Conservation (phyloP, 768 basidiomycete species). For the Lepiota venenata region DNA sequence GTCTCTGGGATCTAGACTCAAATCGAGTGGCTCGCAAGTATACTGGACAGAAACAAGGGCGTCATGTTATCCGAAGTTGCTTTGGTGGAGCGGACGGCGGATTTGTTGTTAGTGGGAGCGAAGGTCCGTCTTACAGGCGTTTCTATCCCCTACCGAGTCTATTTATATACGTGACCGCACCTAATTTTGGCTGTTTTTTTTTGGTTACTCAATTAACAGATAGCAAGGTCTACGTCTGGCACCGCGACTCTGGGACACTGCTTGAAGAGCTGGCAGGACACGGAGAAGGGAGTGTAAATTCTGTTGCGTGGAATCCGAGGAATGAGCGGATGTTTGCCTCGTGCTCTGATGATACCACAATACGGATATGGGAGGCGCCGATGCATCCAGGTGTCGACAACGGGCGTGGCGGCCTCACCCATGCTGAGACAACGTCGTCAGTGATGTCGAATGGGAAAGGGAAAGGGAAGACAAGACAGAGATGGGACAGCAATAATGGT, state of each 20-base stretch:
- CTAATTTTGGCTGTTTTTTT: background rate
- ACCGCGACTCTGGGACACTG: constrained; percentile 76
- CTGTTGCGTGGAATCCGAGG: constrained; percentile 93
- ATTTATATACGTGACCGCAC: background rate
- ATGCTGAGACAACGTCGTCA: background rate
- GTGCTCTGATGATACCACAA: constrained; percentile 88
- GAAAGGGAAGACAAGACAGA: constrained; percentile 59
- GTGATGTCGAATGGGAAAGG: constrained; percentile 47
- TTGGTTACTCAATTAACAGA: constrained; percentile 45
- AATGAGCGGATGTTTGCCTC: constrained; percentile 93
- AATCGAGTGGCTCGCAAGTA: constrained; percentile 75
- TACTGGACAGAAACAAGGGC: constrained; percentile 79
- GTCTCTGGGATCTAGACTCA: constrained; percentile 77
- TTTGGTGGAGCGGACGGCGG: constrained; percentile 90
- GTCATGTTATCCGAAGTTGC: constrained; percentile 87
- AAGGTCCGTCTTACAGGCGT: constrained; percentile 55
- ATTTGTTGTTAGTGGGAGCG: constrained; percentile 91
- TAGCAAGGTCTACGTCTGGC: constrained; percentile 93
- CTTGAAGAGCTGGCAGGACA: constrained; percentile 91
- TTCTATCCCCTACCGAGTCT: background rate
- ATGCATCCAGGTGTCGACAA: constrained; percentile 3
- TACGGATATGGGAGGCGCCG: constrained; percentile 84
- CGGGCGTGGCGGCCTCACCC: too few relatives aligned
- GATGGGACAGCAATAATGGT: constrained; percentile 24
- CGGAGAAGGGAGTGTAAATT: constrained; percentile 87